These are phyloP conservation scores for Nepenthes gracilis DNA, from an alignment of 148 eudicot genomes.

Conservation along the genomic window DNA sequence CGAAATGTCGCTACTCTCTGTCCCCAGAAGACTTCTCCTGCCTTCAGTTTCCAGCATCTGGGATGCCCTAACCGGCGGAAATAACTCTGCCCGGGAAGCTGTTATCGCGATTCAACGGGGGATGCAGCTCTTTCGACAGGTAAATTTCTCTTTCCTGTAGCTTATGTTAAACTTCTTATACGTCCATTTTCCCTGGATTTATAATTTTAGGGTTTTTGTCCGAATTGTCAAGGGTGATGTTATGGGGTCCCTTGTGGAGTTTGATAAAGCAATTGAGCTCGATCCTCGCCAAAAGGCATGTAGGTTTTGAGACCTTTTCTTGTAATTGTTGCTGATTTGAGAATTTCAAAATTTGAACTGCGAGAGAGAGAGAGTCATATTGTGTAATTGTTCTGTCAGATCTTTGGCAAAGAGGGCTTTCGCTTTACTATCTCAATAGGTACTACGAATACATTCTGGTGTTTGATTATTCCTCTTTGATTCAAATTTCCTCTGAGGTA, in stretches of 20 bases:
- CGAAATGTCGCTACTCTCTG: neutral
- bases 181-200: neutral
- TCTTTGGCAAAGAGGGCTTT: constrained; percentile 97
- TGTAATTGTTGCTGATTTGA: neutral
- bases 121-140: constrained; percentile 79
- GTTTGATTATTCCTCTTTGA: neutral
- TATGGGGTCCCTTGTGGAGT: constrained; percentile 62
- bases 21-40: constrained; percentile 35
- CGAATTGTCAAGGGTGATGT: constrained; percentile 66
- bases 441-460: constrained; percentile 11
- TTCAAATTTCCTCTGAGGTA: neutral
- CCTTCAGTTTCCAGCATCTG: constrained; percentile 72
- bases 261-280: constrained; percentile 78
- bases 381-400: constrained; percentile 27
- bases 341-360: neutral
- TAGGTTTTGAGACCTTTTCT: constrained; percentile 20
- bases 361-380: neutral
- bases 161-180: neutral
- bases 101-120: constrained; percentile 59
- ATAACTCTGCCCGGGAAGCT: constrained; percentile 41
- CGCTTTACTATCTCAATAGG: constrained; percentile 88
- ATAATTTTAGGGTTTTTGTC: constrained; percentile 1
- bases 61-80: constrained; percentile 74
- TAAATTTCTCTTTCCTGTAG: neutral
- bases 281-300: constrained; percentile 97